A percentile compares a stretch with the other conserved stretches of the same genome.
These are phyloP conservation scores for Curvularia hawaiiensis DNA, from an alignment of 2,329 filamentous ascomycete species.

Conservation along the genomic window DNA sequence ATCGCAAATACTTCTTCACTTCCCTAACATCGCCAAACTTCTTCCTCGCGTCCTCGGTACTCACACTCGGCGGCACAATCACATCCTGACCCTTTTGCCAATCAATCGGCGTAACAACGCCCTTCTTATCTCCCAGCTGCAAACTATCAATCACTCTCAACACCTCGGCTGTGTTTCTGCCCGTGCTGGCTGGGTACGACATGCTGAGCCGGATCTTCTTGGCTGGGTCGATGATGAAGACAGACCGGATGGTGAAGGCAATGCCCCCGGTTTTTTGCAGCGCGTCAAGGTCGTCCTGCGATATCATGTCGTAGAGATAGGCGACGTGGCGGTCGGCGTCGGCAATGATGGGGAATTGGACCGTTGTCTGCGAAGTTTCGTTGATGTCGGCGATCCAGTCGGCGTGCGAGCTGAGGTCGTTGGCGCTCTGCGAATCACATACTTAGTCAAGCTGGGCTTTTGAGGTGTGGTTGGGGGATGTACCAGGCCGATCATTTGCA, in stretches of 20 bases:
- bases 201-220: slow-evolving; percentile 94
- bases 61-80: slow-evolving; percentile 83
- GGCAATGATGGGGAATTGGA: slow-evolving; percentile 58
- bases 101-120: slow-evolving; percentile 86
- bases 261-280: slow-evolving; percentile 61
- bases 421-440: slow-evolving; percentile 62
- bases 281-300: slow-evolving; percentile 61
- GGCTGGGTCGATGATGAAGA: slow-evolving; percentile 92
- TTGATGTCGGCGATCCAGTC: slow-evolving; percentile 84
- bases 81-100: slow-evolving; percentile 90
- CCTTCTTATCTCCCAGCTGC: slow-evolving; percentile 80
- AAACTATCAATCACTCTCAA: slow-evolving; percentile 63
- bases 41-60: slow-evolving; percentile 82
- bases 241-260: slow-evolving; percentile 91
- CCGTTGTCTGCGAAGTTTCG: slow-evolving; percentile 51
- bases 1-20: slow-evolving; percentile 73
- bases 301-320: slow-evolving; percentile 58
- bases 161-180: slow-evolving; percentile 64
- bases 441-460: not conserved
- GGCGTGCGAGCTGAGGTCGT: slow-evolving; percentile 81
- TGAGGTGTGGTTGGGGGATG: slow-evolving; percentile 19
- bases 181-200: slow-evolving; percentile 89
- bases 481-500: slow-evolving; percentile 87
- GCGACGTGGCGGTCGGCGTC: slow-evolving; percentile 56
- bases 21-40: slow-evolving; percentile 77